Evolutionary conservation across 164 flowering plant genomes (phyloP).

Genomic region (Tetracentron sinense): DNA sequence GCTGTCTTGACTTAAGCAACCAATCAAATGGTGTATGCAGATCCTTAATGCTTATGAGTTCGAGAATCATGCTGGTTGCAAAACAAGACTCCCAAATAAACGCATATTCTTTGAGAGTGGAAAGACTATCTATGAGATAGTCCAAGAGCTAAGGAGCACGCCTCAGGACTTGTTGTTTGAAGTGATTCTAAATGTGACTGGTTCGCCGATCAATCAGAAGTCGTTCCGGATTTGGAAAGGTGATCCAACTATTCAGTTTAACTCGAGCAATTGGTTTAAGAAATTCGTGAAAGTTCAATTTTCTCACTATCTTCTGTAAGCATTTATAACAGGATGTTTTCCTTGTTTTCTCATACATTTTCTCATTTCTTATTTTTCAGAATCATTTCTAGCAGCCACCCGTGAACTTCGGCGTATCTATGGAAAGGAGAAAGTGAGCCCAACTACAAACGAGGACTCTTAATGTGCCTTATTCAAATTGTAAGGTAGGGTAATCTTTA

Average conservation of each 20-base stretch:
- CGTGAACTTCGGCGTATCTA: conserved; percentile 62
- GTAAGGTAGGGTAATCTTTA: conserved; percentile 22
- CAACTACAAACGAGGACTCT: conserved; percentile 9
- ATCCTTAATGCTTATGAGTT: conserved; percentile 70
- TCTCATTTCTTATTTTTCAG: conserved; percentile 37
- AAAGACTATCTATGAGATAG: conserved; percentile 64
- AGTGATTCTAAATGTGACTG: conserved; percentile 56
- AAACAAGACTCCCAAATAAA: conserved; percentile 78
- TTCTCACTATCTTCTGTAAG: too few relatives aligned
- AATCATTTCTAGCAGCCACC: conserved; percentile 56
- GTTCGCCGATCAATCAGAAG: conserved; percentile 63
- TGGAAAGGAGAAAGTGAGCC: conserved; percentile 39
- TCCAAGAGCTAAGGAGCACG: conserved; percentile 68
- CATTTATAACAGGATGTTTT: background rate
- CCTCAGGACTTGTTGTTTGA: conserved; percentile 60
- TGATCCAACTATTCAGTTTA: conserved; percentile 11
- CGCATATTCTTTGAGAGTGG: conserved; percentile 81
- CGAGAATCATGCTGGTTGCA: conserved; percentile 75
- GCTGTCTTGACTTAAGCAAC: too few relatives aligned
- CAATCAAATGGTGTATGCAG: conserved; percentile 24
- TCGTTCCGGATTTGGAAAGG: conserved; percentile 67
- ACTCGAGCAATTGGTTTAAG: too few relatives aligned
- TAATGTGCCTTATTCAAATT: conserved; percentile 10
- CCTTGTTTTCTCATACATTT: too few relatives aligned
- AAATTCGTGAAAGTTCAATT: too few relatives aligned